Conservation (phyloP, 2,329 filamentous ascomycete species). For the Monosporascus sp. region DNA sequence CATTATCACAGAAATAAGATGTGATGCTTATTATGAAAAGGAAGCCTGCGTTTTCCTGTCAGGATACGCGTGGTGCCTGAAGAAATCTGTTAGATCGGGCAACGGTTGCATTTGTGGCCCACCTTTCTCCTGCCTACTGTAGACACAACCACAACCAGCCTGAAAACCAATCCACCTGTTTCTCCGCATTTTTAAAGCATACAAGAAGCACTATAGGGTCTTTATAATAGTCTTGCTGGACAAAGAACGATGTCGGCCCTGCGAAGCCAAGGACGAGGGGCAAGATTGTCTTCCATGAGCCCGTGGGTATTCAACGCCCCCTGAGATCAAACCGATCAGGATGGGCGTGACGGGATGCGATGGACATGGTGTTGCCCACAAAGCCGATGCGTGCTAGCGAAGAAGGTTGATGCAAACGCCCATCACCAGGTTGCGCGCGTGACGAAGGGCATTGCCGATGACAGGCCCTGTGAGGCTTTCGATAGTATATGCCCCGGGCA, state of each 20-base stretch:
- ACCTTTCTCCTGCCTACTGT: no score
- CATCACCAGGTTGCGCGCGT: constrained; percentile 29
- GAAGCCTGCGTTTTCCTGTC: no score
- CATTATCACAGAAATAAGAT: no score
- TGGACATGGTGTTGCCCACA: constrained; percentile 11
- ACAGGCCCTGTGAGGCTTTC: constrained; percentile 24
- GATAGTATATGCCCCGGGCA: constrained; percentile 23
- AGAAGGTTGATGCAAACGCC: constrained; percentile 32
- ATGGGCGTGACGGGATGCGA: constrained; percentile 6
- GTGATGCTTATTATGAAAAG: no score
- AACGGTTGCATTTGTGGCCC: no score
- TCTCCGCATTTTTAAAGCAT: no score
- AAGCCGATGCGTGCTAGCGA: constrained; percentile 2
- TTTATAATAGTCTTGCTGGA: background rate
- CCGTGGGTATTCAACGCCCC: constrained; percentile 1
- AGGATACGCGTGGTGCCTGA: no score
- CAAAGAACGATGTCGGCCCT: background rate
- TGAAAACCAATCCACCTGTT: no score
- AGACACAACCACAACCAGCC: no score
- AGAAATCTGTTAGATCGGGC: no score
- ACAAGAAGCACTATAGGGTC: no score
- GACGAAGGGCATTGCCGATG: constrained; percentile 13
- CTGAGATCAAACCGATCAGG: constrained; percentile 7
- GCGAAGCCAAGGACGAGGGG: constrained; percentile 3
- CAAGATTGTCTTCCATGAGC: background rate